These are phyloP conservation scores for Arbutus unedo DNA, from an alignment of 148 eudicot genomes.

Conservation along the genomic window DNA sequence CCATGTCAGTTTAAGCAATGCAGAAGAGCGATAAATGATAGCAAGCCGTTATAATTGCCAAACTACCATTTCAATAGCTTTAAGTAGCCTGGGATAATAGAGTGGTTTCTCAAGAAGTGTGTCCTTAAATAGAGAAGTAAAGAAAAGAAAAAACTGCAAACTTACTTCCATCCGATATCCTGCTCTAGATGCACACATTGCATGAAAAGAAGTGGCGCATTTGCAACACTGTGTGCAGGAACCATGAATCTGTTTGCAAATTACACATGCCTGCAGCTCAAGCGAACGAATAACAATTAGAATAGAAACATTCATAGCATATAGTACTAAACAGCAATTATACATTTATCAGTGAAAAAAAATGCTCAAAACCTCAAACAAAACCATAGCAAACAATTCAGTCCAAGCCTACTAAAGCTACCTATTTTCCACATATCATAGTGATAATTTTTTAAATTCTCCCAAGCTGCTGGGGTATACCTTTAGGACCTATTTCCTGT, in stretches of 20 bases:
- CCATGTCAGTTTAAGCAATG: not conserved
- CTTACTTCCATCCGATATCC: conserved; percentile 96
- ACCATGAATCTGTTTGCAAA: conserved; percentile 89
- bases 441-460: not conserved
- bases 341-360: not conserved
- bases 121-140: not conserved
- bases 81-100: not conserved
- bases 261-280: conserved; percentile 58
- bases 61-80: not conserved
- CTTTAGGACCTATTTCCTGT: not conserved
- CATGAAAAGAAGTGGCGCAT: conserved; percentile 83
- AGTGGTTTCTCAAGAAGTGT: not conserved
- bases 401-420: not conserved
- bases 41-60: not conserved
- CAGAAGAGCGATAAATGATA: not conserved
- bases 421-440: not conserved
- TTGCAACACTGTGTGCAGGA: conserved; percentile 95
- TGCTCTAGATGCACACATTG: conserved; percentile 86
- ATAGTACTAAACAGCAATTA: not conserved
- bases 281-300: conserved; percentile 1
- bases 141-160: conserved; percentile 8
- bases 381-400: not conserved
- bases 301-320: not conserved
- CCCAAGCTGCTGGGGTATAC: not conserved
- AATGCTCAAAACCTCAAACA: not conserved